Percentiles rank a stretch among this genome's conserved stretches.
Conservation (phyloP, 345 rosid genomes). For the Brassica cretica region DNA sequence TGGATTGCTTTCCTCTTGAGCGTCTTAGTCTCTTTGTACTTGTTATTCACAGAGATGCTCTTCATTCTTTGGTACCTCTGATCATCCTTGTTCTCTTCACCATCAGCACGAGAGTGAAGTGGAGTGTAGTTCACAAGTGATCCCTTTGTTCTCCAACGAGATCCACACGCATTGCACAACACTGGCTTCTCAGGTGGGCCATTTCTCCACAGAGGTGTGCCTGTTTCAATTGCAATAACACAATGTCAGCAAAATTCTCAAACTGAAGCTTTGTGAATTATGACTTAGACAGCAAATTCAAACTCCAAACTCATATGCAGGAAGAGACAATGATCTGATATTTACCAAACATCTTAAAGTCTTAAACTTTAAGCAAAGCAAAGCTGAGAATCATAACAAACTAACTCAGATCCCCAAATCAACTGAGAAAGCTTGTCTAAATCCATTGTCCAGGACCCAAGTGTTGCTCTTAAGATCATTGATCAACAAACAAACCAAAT, state of each 20-base stretch:
- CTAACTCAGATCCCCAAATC: slow-evolving; percentile 4
- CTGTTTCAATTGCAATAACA: slow-evolving; percentile 41
- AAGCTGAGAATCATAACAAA: neutral
- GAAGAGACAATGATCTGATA: slow-evolving; percentile 18
- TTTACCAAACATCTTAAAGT: slow-evolving; percentile 10
- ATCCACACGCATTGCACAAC: slow-evolving; percentile 98
- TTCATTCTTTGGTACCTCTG: slow-evolving; percentile 58
- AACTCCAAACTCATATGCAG: slow-evolving; percentile 2
- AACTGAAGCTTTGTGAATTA: neutral
- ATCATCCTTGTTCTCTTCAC: slow-evolving; percentile 52
- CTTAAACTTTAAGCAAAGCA: slow-evolving; percentile 11
- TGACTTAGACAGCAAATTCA: slow-evolving; percentile 16
- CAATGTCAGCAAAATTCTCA: slow-evolving; percentile 9
- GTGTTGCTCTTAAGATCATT: slow-evolving; percentile 18
- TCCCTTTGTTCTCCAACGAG: slow-evolving; percentile 91
- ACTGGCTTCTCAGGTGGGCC: slow-evolving; percentile 99
- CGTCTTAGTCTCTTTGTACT: slow-evolving; percentile 60
- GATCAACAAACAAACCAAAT: slow-evolving; percentile 5
- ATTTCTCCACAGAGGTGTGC: slow-evolving; percentile 95
- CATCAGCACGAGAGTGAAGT: slow-evolving; percentile 68
- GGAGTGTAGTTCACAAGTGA: slow-evolving; percentile 85
- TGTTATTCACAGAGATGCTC: slow-evolving; percentile 49
- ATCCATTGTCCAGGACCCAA: neutral
- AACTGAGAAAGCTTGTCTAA: neutral
- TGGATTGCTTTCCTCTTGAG: slow-evolving; percentile 74